Conservation (phyloP, 2,329 filamentous ascomycete genomes). For the Colletotrichum spaethianum region DNA sequence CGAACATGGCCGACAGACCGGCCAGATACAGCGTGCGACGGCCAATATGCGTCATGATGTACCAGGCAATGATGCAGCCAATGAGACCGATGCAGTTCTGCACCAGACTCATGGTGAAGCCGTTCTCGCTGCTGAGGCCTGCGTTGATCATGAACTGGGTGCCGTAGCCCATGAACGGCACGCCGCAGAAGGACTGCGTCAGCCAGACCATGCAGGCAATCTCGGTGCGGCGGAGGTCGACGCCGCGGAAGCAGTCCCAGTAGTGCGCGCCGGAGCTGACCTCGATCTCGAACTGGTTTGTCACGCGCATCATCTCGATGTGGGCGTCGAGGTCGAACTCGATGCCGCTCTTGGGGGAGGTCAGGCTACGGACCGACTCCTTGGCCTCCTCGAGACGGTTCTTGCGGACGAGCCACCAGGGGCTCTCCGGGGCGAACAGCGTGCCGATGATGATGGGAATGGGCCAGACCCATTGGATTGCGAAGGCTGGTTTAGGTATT, state of each 20-base stretch:
- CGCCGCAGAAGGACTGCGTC: conserved; percentile 47
- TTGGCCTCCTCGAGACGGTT: conserved; percentile 44
- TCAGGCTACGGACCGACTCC: conserved; percentile 32
- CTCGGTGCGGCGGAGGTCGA: conserved; percentile 48
- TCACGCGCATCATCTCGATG: conserved; percentile 47
- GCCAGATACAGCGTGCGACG: conserved; percentile 57
- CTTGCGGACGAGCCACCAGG: conserved; percentile 46
- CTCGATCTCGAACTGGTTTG: conserved; percentile 50
- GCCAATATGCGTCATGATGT: conserved; percentile 56
- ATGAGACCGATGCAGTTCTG: conserved; percentile 59
- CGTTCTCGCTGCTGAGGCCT: conserved; percentile 48
- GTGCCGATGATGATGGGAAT: conserved; percentile 42
- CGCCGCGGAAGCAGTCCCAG: conserved; percentile 43
- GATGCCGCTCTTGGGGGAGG: conserved; percentile 42
- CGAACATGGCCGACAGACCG: conserved; percentile 56
- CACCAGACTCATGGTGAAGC: conserved; percentile 56
- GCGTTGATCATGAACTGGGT: conserved; percentile 38
- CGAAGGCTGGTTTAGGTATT: conserved; percentile 46
- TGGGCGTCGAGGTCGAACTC: conserved; percentile 43
- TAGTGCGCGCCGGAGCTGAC: conserved; percentile 42
- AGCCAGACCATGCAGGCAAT: conserved; percentile 48
- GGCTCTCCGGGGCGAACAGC: conserved; percentile 45
- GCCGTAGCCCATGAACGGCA: conserved; percentile 40
- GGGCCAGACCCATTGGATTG: conserved; percentile 47
- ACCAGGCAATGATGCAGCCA: conserved; percentile 57